A percentile compares a stretch with the other conserved stretches of the same genome.
Evolutionary conservation across 352 stramenopile genomes (phyloP).

Genomic region (Globisporangium ultimum): DNA sequence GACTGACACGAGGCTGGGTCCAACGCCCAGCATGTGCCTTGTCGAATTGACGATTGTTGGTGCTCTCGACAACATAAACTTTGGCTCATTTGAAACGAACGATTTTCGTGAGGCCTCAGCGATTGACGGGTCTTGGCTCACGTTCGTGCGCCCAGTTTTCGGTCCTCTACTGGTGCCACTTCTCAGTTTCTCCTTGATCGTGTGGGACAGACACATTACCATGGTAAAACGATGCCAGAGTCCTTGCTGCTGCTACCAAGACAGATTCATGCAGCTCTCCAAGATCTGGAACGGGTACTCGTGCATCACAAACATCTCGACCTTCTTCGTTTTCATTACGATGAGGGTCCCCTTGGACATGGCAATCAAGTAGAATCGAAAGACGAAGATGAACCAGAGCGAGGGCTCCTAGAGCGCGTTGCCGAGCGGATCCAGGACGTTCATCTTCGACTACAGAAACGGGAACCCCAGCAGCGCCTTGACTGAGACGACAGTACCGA

Average conservation of each 20-base stretch:
- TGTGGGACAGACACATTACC: conserved; percentile 19
- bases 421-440: background rate
- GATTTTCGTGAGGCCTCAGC: background rate
- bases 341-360: conserved; percentile 12
- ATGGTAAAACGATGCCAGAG: conserved; percentile 39
- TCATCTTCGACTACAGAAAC: too few species aligned
- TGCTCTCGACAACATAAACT: too few species aligned
- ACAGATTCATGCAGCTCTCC: conserved; percentile 15
- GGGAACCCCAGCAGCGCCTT: background rate
- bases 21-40: too few species aligned
- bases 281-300: conserved; percentile 38
- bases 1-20: too few species aligned
- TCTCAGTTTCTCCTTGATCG: conserved; percentile 10
- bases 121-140: too few species aligned
- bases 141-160: too few species aligned
- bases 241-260: conserved; percentile 35
- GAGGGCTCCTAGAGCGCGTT: conserved; percentile 21
- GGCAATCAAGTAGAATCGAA: conserved; percentile 30
- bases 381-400: conserved; percentile 25
- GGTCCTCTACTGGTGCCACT: background rate
- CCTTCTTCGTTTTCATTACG: conserved; percentile 8
- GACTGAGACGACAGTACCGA: background rate
- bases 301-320: conserved; percentile 27
- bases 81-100: too few species aligned
- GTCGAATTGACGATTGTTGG: too few species aligned